Base-by-base conservation (phyloP, 1,284 basidiomycete genomes). In the Ceratobasidium sp. region DNA sequence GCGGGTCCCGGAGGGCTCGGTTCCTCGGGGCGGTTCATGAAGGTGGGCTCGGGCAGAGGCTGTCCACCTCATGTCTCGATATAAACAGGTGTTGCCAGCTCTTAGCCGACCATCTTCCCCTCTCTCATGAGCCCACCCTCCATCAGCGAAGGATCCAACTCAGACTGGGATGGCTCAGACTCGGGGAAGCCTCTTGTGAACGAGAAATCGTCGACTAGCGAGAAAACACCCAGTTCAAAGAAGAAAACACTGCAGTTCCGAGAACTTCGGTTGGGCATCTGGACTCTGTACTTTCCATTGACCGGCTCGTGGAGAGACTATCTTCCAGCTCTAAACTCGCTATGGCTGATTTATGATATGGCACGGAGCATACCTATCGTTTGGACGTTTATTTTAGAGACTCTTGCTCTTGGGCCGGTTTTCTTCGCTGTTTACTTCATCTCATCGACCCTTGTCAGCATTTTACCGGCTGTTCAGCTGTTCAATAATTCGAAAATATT, bases 271-370 rank as follows among this genome's bases (percentile, higher is more conserved):
- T 47, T 60, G 4, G 69, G 69, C 17, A n/a, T 72, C 27, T 72
- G 69, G 69, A 60, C 69, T n/a, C 56, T 72, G 15, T 72, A 72
- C 29, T 72, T 50, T 19, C 69, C 69, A 17, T 36, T 72, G 19
- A 72, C 69, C 29, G 44, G 51, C 29, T 72, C 69, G 6, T 72
- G 69, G 69, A 72, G 69, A 29, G 47, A 62, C 24, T 62, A 60
- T 51, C 60, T 72, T 14, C 69, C 69, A 24, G 69, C 69, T 51
- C 45, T 72, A 36, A 57, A 72, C n/a, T 62, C 57, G 17, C 29
- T 72, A 60, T 72, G 69, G 69, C 24, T 72, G 8, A 45, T 60
- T 19, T 44, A 60, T 53, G 69, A 72, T 17, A 27, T 72, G 47
- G 11, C 41, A 2, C 59, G 60, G 33, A 31, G 45, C n/a, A 48